Percentiles rank a stretch among this genome's conserved stretches.
Evolutionary conservation across 495 filamentous ascomycete genomes (phyloP).

Genomic region (Aspergillus affinis): DNA sequence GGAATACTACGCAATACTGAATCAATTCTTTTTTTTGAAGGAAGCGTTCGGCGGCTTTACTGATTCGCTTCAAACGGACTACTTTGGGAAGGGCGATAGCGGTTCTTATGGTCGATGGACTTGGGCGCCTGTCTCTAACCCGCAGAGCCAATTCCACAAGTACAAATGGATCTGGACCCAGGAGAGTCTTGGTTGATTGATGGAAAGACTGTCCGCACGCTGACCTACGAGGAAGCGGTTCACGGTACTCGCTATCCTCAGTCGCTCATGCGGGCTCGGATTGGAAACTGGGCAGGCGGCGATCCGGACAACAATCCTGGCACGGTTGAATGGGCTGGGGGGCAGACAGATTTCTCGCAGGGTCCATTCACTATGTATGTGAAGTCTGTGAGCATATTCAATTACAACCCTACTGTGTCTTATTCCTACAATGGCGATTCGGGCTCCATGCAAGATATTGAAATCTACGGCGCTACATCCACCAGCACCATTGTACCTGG

Average conservation of each 20-base stretch:
- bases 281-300: conserved; percentile 82
- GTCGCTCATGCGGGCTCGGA: conserved; percentile 78
- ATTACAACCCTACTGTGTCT: conserved; percentile 35
- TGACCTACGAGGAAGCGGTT: conserved; percentile 58
- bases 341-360: conserved; percentile 62
- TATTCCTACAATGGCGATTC: too few relatives aligned
- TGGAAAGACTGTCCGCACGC: conserved; percentile 67
- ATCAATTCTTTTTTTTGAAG: conserved; percentile 6
- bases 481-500: too few relatives aligned
- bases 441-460: too few relatives aligned
- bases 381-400: conserved; percentile 37
- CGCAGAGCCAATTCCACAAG: conserved; percentile 70
- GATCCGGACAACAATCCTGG: conserved; percentile 61
- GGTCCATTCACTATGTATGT: conserved; percentile 73
- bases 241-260: conserved; percentile 79
- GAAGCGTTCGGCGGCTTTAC: conserved; percentile 29
- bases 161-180: conserved; percentile 85
- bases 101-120: conserved; percentile 71
- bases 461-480: too few relatives aligned
- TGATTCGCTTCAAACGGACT: conserved; percentile 78
- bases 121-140: conserved; percentile 54
- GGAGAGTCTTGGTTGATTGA: conserved; percentile 78
- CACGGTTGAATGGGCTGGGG: conserved; percentile 70
- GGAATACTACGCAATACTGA: too few relatives aligned
- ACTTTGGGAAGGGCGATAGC: conserved; percentile 90